Evolutionary conservation across 2,329 filamentous ascomycete species (phyloP).

Genomic region (Neocatenulostroma microsporum): DNA sequence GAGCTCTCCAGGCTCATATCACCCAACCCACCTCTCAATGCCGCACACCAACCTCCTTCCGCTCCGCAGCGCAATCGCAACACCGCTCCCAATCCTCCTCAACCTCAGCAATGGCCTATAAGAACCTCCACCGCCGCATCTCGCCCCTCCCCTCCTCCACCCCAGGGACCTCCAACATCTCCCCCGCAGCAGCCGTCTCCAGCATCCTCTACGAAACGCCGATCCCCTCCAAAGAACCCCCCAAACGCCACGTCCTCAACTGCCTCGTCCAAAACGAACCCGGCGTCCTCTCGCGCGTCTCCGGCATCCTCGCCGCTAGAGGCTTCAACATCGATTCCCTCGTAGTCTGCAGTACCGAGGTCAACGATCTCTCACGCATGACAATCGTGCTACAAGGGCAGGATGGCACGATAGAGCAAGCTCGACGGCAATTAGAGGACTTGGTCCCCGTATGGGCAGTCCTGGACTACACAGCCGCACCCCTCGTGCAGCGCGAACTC

Average conservation of each 20-base stretch:
- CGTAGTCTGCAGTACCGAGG: slow-evolving; percentile 96
- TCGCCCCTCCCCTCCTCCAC: slow-evolving; percentile 71
- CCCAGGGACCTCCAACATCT: slow-evolving; percentile 65
- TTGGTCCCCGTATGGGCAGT: slow-evolving; percentile 98
- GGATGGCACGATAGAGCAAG: slow-evolving; percentile 96
- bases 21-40: no score
- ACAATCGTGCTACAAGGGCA: slow-evolving; percentile 95
- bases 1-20: slow-evolving; percentile 17
- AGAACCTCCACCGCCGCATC: slow-evolving; percentile 85
- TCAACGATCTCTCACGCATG: slow-evolving; percentile 95
- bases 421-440: slow-evolving; percentile 88
- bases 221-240: slow-evolving; percentile 68
- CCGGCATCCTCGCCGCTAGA: slow-evolving; percentile 87
- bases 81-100: slow-evolving; percentile 51
- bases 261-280: slow-evolving; percentile 99
- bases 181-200: slow-evolving; percentile 85
- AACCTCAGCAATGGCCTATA: slow-evolving; percentile 93
- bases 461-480: slow-evolving; percentile 85
- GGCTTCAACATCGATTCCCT: slow-evolving; percentile 99
- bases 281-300: slow-evolving; percentile 91
- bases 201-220: slow-evolving; percentile 99
- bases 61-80: slow-evolving; percentile 12
- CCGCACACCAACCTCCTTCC: no score
- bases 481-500: slow-evolving; percentile 90
- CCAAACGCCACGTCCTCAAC: slow-evolving; percentile 94